Evolutionary conservation across 2,329 filamentous ascomycete species (phyloP), one percentile per base, ranked within the genome.

Genomic region (Cytospora paraplurivora): DNA sequence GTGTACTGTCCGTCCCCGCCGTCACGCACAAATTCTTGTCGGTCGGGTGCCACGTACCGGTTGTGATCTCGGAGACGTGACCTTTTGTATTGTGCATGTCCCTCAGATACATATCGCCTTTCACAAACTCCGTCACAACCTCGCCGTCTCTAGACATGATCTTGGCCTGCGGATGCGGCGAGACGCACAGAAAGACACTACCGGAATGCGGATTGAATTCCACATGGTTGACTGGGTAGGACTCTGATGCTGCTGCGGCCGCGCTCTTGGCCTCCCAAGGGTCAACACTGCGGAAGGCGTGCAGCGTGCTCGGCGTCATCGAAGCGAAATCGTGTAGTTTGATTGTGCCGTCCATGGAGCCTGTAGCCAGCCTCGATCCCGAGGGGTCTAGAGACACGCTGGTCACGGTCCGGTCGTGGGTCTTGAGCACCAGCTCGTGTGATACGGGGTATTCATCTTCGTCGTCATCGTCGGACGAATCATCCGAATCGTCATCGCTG

Each of bases 81-180:
- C 95, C 95, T 74, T 97, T 98, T 5, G 95, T 99, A 74, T 98
- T 93, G 76, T 97, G 87, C 90, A 98, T 96, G 75, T 99, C 95
- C 61, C 94, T 86, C 68, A 99, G 79, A 72, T 99, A 99, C 93
- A 98, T 98, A 74, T 99, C 95, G 53, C 95, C 95, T 77, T 99
- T 99, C 69, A 93, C 89, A 68, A 97, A 98, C 72, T 97, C 93
- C 1, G 89, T 89, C 56, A 96, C 71, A 8, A 90, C 83, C 52
- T 96, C 92, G 47, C 95, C 95, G 78, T 99, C 94, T 71, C 95
- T 88, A 70, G 87, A 91, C 74, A 98, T 83, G 32, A 99, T 88
- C 75, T 93, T 93, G 13, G 94, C 92, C 75, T 98, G 94, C 1
- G 94, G 89, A 49, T 94, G 91, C 7, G 94, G 93, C 8, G 93